Evolutionary conservation across 805 yeast species (phyloP).

Genomic region (Metschnikowia shivogae): DNA sequence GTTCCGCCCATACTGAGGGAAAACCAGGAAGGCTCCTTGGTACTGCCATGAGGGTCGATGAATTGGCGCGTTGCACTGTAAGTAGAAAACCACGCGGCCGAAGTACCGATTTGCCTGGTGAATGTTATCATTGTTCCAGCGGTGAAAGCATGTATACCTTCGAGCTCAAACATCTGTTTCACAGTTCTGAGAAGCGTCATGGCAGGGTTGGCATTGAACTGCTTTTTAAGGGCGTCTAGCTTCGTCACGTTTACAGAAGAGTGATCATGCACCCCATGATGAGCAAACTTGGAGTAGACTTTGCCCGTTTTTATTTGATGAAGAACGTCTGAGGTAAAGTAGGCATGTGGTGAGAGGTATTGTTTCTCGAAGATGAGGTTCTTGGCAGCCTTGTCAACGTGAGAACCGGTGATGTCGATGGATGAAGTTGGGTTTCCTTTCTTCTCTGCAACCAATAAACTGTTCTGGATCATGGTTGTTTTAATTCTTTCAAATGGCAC

Average conservation of each 20-base stretch:
- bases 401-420: constrained; percentile 27
- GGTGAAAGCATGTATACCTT: constrained; percentile 74
- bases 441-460: constrained; percentile 27
- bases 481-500: constrained; percentile 90
- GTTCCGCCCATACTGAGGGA: constrained; percentile 39
- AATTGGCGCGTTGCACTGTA: constrained; percentile 75
- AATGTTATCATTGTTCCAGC: constrained; percentile 85
- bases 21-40: constrained; percentile 37
- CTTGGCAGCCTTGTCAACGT: constrained; percentile 22
- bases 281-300: constrained; percentile 22
- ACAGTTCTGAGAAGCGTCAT: constrained; percentile 49
- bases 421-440: constrained; percentile 18
- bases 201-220: constrained; percentile 52
- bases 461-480: constrained; percentile 73
- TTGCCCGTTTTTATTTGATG: constrained; percentile 24
- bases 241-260: background rate
- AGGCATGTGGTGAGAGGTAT: constrained; percentile 42
- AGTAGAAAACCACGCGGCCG: constrained; percentile 79
- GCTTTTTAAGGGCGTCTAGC: constrained; percentile 13
- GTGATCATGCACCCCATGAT: constrained; percentile 9
- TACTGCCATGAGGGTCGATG: constrained; percentile 46
- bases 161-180: constrained; percentile 62
- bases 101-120: constrained; percentile 70
- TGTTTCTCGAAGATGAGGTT: constrained; percentile 24
- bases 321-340: constrained; percentile 33